phyloP scores from a whole-genome alignment of 148 eudicot genomes.

The Fagopyrum tataricum region DNA sequence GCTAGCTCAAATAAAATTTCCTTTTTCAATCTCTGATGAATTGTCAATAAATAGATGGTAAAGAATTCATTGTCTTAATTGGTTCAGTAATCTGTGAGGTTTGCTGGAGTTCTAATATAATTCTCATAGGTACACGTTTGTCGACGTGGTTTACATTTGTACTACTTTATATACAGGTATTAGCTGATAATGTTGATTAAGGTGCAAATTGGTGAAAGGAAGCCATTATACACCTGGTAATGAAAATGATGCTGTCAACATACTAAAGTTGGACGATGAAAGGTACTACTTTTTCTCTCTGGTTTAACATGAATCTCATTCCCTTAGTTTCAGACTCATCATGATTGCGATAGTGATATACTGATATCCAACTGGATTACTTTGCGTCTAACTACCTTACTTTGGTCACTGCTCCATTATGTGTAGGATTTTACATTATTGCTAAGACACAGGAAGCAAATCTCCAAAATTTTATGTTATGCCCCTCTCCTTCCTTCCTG shows the following conservation, averaged over 20 bases:
- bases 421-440: constrained; percentile 3
- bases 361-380: background rate
- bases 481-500: background rate
- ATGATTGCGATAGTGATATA: background rate
- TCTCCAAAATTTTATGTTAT: background rate
- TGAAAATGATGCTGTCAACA: constrained; percentile 92
- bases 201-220: constrained; percentile 89
- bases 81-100: background rate
- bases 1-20: background rate
- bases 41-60: background rate
- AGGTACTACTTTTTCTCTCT: constrained; percentile 36
- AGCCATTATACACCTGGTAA: constrained; percentile 92
- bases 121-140: background rate
- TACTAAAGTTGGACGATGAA: constrained; percentile 70
- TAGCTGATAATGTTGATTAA: constrained; percentile 86
- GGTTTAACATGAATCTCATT: background rate
- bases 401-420: background rate
- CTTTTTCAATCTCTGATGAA: background rate
- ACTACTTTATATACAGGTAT: constrained; percentile 40
- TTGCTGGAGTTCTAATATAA: background rate
- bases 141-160: background rate
- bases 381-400: background rate
- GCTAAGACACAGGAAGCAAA: background rate
- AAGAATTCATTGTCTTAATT: background rate
- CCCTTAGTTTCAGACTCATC: background rate